Evolutionary conservation across 108 stramenopile species (phyloP).

Genomic region (Fragilariopsis cylindrus): DNA sequence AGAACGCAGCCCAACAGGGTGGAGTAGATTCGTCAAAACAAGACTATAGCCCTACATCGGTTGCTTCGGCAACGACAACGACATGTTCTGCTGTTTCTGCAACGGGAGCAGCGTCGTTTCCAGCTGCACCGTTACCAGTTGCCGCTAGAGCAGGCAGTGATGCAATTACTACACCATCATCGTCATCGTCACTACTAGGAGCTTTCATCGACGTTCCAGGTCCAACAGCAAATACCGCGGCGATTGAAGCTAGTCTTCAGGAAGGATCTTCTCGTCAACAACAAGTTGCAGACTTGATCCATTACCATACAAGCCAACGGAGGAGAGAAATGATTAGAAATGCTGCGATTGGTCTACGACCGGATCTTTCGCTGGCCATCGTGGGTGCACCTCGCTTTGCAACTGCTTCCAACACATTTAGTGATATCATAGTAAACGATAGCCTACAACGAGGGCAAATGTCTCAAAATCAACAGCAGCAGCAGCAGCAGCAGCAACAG

Average conservation of each 20-base stretch:
- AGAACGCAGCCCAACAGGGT: neutral
- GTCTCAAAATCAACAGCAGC: neutral
- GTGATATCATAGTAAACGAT: neutral
- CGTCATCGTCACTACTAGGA: neutral
- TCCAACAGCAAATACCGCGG: neutral
- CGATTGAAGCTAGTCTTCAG: conserved; percentile 7
- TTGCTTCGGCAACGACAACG: neutral
- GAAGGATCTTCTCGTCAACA: conserved; percentile 8
- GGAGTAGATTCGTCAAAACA: neutral
- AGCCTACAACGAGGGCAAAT: neutral
- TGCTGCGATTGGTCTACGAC: conserved; percentile 5
- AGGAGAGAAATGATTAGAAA: conserved; percentile 11
- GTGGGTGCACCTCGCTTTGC: conserved; percentile 9
- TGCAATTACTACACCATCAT: neutral
- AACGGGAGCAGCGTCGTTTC: neutral
- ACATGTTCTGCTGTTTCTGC: neutral
- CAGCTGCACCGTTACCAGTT: neutral
- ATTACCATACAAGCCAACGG: conserved; percentile 9
- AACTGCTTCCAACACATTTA: neutral
- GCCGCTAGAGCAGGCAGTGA: neutral
- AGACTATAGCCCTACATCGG: neutral
- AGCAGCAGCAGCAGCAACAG: neutral
- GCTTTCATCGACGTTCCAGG: conserved; percentile 2
- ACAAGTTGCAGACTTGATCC: conserved; percentile 6
- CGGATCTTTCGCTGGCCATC: neutral